Percentiles rank a stretch among this genome's conserved stretches.
Conservation (phyloP, 2,329 filamentous ascomycete species). For the Neopestalotiopsis clavispora region DNA sequence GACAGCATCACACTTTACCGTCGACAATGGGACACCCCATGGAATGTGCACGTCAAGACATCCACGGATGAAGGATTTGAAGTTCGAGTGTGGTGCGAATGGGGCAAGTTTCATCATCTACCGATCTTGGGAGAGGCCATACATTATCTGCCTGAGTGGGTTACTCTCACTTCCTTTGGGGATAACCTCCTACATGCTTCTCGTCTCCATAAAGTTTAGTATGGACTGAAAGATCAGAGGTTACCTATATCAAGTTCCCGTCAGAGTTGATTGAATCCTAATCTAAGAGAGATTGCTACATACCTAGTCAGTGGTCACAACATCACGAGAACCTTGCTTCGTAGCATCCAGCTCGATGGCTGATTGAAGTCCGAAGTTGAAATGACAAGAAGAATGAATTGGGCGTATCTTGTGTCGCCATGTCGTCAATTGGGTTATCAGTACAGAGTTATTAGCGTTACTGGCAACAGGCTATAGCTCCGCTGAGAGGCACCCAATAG, state of each 20-base stretch:
- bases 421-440: too few relatives aligned
- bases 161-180: constrained; percentile 52
- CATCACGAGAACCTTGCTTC: too few relatives aligned
- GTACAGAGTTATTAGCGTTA: too few relatives aligned
- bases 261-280: too few relatives aligned
- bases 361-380: too few relatives aligned
- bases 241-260: not conserved
- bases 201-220: not conserved
- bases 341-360: too few relatives aligned
- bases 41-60: constrained; percentile 72
- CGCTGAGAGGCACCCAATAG: too few relatives aligned
- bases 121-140: constrained; percentile 68
- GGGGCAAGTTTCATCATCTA: constrained; percentile 92
- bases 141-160: constrained; percentile 81
- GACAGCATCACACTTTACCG: constrained; percentile 80
- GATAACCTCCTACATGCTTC: not conserved
- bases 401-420: too few relatives aligned
- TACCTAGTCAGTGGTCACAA: too few relatives aligned
- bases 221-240: not conserved
- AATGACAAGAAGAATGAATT: too few relatives aligned
- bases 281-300: too few relatives aligned
- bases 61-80: constrained; percentile 47
- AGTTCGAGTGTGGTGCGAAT: constrained; percentile 77
- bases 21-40: constrained; percentile 76
- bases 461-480: too few relatives aligned